Base-by-base conservation (phyloP, 2,329 filamentous ascomycete species). In the Kalaharituber pfeilii region DNA sequence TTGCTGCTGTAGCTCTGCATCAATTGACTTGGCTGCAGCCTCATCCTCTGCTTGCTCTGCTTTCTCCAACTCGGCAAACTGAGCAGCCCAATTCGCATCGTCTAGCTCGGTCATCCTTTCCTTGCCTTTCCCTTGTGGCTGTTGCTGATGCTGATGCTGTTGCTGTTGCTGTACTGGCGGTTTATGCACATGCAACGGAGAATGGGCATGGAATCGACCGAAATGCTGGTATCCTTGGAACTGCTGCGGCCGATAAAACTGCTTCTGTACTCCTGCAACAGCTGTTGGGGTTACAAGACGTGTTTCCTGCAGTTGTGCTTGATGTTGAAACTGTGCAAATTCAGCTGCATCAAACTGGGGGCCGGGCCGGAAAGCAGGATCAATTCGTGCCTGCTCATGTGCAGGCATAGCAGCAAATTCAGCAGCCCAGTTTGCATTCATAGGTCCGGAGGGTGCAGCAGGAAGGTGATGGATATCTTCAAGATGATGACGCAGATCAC, bases 51-150 rank as follows among this genome's bases (percentile, higher is more conserved):
- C 13, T 61, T 63, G 45, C 65, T 70, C 61, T 53, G 72, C 67
- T 25, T 47, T 20, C 54, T 74, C 68, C 53, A 70, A 66, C 63
- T 70, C 60, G 26, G 69, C 67, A 68, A 98, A 98, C 68, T 96
- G 87, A 63, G 87, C 86, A 69, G 96, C 89, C 91, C 91, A 96
- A 66, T 94, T 83, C 65, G 82, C 74, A 63, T 98, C 89, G 66
- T 95, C 86, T 24, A 96, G 77, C 71, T 96, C 91, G 11, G 96
- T 82, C 71, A 96, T 79, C 69, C 93, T 94, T 36, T 84, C 88
- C 67, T 96, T 96, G 56, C 84, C 85, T 68, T 87, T 84, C 50
- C 70, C 73, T 51, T 70, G 68, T 55, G 72, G 70, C 63, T 73
- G 72, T 59, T 71, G 66, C 58, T 71, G 71, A 64, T 73, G 65